Base-by-base conservation (phyloP, 208 protist genomes). In the Sergeia podlipaevii region DNA sequence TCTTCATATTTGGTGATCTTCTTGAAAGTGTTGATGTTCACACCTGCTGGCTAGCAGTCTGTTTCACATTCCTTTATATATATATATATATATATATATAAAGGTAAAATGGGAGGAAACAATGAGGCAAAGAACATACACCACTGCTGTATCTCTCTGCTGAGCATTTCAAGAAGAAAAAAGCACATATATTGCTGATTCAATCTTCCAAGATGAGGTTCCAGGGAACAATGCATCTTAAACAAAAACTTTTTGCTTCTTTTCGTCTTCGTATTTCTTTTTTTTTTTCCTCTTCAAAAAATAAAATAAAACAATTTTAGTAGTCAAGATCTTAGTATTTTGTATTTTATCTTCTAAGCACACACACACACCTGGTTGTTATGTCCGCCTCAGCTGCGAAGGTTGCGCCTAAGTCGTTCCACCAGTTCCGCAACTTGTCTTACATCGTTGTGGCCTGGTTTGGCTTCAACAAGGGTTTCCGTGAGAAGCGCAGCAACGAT, bases 341-440 rank as follows among this genome's bases (percentile, higher is more conserved):
- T 23, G 36, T 47, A 34, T 39, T 37, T 37, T 36, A 17, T 34
- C 17, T 56, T 28, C 36, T 4, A 44, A 17, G 11, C 32, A 32
- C 36, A 6, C 23, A 27, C 34, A 4, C 6, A 36, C 20, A 36
- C 20, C 38, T 13, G 41, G 36, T 39, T 58, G 63, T 71, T 59
- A 43, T 43, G 39, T 57, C 52, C 52, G 37, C 60, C 42, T 70
- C 75, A 29, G 71, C 80, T 28, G 60, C 82, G 51, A 90, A 91
- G 69, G 88, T 74, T 20, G 65, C 82, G 21, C 88, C 88, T 7
- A 88, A 91, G 69, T 91, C 82, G 56, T 71, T 95, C 13, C 75
- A 92, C 60, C 88, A 95, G 73, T 78, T 92, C 39, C 84, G 84
- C 27, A 92, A 92, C 72, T 74, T 92, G 44, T 74, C 74, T 21